These are phyloP conservation scores for Candida silvatica DNA, from an alignment of 805 yeast species.

Conservation along the genomic window DNA sequence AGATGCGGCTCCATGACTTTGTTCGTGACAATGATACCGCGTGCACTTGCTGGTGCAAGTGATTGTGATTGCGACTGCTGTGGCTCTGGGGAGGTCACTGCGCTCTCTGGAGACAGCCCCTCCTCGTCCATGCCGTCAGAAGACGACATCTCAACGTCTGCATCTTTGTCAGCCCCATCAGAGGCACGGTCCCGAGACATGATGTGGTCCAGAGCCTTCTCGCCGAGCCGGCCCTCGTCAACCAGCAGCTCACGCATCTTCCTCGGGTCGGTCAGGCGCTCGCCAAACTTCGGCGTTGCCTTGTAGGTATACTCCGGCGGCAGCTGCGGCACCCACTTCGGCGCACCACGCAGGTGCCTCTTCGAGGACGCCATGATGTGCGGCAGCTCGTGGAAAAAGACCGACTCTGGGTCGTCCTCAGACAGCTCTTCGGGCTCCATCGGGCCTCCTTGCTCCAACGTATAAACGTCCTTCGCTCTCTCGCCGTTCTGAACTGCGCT, in stretches of 20 bases:
- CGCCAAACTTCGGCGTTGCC: slow-evolving; percentile 61
- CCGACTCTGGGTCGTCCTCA: slow-evolving; percentile 2
- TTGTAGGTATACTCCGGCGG: slow-evolving; percentile 94
- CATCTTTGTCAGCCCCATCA: not conserved
- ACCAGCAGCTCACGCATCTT: slow-evolving; percentile 63
- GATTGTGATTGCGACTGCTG: too few species aligned
- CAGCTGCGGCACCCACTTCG: slow-evolving; percentile 73
- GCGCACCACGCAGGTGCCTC: slow-evolving; percentile 47
- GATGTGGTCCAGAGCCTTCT: slow-evolving; percentile 62
- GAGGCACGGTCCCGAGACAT: slow-evolving; percentile 52
- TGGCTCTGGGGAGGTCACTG: not conserved
- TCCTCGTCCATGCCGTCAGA: not conserved
- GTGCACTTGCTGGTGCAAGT: too few species aligned
- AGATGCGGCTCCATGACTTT: too few species aligned
- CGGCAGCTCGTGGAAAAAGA: slow-evolving; percentile 16
- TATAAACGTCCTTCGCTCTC: not conserved
- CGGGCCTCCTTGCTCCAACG: too few species aligned
- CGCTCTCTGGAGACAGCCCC: too few species aligned
- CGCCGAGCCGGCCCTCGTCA: slow-evolving; percentile 75
- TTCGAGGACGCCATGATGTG: slow-evolving; percentile 28
- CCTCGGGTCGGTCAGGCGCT: slow-evolving; percentile 60
- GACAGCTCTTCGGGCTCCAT: slow-evolving; percentile 1
- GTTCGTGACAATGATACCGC: too few species aligned
- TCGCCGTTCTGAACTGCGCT: slow-evolving; percentile 8
- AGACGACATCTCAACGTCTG: not conserved